Evolutionary conservation across 176 grass and related monocot species (phyloP), one percentile per base, ranked within the genome.

Genomic region (Rhynchospora breviuscula): DNA sequence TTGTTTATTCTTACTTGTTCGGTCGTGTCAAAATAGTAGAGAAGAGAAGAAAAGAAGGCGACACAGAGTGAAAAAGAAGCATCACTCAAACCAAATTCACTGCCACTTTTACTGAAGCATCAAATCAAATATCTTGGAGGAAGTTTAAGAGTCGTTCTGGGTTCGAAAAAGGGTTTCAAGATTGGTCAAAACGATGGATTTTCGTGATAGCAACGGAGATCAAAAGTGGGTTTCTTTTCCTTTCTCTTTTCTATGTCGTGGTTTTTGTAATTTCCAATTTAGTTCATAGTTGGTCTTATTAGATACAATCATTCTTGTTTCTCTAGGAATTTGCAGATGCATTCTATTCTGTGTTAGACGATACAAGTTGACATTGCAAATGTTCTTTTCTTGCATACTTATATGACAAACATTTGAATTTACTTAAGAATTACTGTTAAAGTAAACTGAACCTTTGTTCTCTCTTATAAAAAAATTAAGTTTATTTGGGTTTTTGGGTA

Each of bases 151-250:
- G 29, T 29, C 73, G 47, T 77, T 77, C 56, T 10, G 73, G 49
- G 11, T 77, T 31, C 22, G 48, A 29, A 19, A 45, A 53, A 52
- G 46, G 29, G 73, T 29, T 56, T 77, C 22, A 77, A 56, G 23
- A 29, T 77, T 77, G 73, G 73, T 77, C 73, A 77, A n/a, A 77
- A 77, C 6, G 49, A 77, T 82, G 80, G 80, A 82, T 82, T 65
- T 26, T 82, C 44, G 26, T 48, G 80, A 40, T 15, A 22, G 5
- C 17, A 66, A 82, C 52, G 59, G 80, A 82, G 80, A 82, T 82
- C 80, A 51, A 62, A 82, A 82, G 80, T 82, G 80, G 80, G 80
- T 82, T 82, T 49, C 35, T 53, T 80, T 1, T 45, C 26, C 8
- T 67, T 65, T 59, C 23, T 18, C 57, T 40, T 44, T 29, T 61